These are phyloP conservation scores for Hyaloscypha variabilis DNA, from an alignment of 495 filamentous ascomycete species.

Conservation along the genomic window DNA sequence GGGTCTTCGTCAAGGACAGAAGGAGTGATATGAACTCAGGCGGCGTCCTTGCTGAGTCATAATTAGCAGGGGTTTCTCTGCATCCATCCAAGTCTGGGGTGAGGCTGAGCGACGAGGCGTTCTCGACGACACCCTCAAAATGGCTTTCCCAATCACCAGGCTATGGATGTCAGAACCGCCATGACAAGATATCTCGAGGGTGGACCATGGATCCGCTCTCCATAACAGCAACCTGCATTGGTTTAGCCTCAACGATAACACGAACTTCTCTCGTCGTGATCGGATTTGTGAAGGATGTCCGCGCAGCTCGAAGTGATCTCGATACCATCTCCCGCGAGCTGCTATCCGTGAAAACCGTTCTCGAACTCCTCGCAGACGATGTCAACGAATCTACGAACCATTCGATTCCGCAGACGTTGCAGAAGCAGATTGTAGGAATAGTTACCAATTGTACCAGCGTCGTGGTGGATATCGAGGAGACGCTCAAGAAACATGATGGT, in stretches of 20 bases:
- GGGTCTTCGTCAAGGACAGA: too few species aligned
- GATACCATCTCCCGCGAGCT: conserved; percentile 49
- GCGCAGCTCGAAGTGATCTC: conserved; percentile 47
- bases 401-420: conserved; percentile 23
- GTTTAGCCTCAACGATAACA: conserved; percentile 38
- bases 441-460: conserved; percentile 29
- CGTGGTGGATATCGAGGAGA: conserved; percentile 29
- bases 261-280: conserved; percentile 3
- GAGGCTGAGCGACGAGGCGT: not conserved
- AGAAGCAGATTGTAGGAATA: conserved; percentile 32
- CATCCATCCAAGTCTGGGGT: not conserved
- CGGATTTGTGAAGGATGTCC: conserved; percentile 43
- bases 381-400: conserved; percentile 7
- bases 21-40: not conserved
- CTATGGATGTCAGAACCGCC: not conserved
- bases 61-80: not conserved
- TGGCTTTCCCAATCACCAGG: not conserved
- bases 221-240: conserved; percentile 45
- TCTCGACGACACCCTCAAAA: not conserved
- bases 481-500: conserved; percentile 26
- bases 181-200: not conserved
- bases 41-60: not conserved
- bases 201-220: conserved; percentile 27
- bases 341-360: conserved; percentile 46
- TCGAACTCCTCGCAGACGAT: conserved; percentile 49